Conservation (phyloP, 1,284 basidiomycete species). For the Crocinoboletus sp. region DNA sequence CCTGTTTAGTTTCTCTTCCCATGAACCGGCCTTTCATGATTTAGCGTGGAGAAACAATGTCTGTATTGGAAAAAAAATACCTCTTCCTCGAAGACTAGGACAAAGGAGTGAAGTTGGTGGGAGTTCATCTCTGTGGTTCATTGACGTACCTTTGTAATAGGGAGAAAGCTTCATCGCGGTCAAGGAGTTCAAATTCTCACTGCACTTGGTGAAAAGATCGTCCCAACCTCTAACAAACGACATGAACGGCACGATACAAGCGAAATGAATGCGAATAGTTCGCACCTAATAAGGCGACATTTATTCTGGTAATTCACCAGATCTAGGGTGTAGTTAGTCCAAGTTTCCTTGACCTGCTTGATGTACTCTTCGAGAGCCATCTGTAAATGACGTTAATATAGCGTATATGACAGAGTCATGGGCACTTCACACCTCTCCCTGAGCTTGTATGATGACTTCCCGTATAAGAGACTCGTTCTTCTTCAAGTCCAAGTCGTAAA, state of each 20-base stretch:
- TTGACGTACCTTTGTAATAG: slow-evolving; percentile 80
- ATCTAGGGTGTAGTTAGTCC: slow-evolving; percentile 95
- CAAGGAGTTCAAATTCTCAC: slow-evolving; percentile 94
- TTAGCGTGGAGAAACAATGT: slow-evolving; percentile 13
- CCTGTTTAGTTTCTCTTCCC: slow-evolving; percentile 94
- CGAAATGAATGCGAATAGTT: not conserved
- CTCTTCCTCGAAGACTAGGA: slow-evolving; percentile 88
- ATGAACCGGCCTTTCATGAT: slow-evolving; percentile 63
- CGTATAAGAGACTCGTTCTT: slow-evolving; percentile 90
- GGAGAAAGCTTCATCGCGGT: slow-evolving; percentile 97
- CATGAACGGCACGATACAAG: slow-evolving; percentile 11
- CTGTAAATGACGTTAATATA: slow-evolving; percentile 34
- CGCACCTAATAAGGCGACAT: slow-evolving; percentile 88
- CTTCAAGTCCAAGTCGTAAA: slow-evolving; percentile 97
- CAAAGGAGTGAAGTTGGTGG: slow-evolving; percentile 9
- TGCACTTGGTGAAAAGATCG: slow-evolving; percentile 94
- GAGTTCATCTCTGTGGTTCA: not conserved
- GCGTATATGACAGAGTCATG: not conserved
- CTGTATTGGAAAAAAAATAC: slow-evolving; percentile 33
- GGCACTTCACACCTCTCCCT: slow-evolving; percentile 72
- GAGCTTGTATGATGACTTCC: slow-evolving; percentile 95
- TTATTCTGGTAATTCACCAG: slow-evolving; percentile 99
- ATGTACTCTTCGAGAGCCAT: slow-evolving; percentile 95
- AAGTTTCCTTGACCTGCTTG: slow-evolving; percentile 94
- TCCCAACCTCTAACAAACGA: slow-evolving; percentile 82